Evolutionary conservation across 1,284 basidiomycete species (phyloP), one percentile per base, ranked within the genome.

Genomic region (Mycena citricolor): DNA sequence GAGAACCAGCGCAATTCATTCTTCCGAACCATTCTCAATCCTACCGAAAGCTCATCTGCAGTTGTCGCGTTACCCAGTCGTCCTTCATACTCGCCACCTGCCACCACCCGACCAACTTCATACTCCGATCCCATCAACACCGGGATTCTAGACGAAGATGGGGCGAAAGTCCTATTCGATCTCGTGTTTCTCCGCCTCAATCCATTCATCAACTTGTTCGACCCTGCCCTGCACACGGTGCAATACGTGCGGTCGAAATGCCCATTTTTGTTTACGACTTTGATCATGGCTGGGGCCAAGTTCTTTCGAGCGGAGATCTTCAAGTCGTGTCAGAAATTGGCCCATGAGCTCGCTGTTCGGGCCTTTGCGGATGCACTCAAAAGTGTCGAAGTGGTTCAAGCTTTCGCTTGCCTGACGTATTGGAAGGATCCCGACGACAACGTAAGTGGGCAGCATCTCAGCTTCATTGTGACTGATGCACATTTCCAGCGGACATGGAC

Each of bases 341-440:
- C 81, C 17, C 76, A 86, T 49, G 81, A 83, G 41, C 77, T 84
- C 56, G 80, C 83, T 7, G 69, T 85, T n/a, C 77, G 76, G 43
- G 85, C 87, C 2, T 92, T 91, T 57, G 74, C 78, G 11, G 85
- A 90, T 51, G 74, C 72, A 19, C 82, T 79, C 74, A 87, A 88
- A 60, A 73, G 79, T 43, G 79, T 93, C 32, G 90, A 91, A 61
- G 79, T 90, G 14, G 80, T 88, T 3, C 90, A 93, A 63, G 86
- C 89, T 21, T 86, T 90, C 61, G 82, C 86, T 7, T 86, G 88
- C 54, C 70, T 91, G 44, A 88, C 84, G 26, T 92, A 92, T 61
- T 93, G 90, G 90, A 86, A 79, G 64, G 88, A 90, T 58, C 83
- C 85, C 26, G 80, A 88, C 52, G 87, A 90, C 56, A 84, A 77